Evolutionary conservation across 108 stramenopile species (phyloP).

Genomic region (Chaetoceros muelleri): DNA sequence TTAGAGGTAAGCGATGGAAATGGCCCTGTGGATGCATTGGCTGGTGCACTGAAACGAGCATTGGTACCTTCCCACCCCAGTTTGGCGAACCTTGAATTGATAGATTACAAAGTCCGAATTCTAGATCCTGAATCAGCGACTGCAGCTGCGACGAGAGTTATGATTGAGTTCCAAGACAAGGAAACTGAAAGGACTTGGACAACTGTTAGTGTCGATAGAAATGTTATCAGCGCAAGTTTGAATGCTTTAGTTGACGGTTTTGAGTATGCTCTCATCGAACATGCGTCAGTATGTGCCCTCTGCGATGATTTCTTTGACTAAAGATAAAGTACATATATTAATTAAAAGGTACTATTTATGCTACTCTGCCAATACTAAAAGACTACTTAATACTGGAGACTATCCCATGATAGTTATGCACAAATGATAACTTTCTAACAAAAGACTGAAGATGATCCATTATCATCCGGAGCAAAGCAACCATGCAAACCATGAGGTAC

Average conservation of each 20-base stretch:
- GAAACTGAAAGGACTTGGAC: constrained; percentile 58
- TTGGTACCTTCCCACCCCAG: constrained; percentile 68
- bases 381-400: no score
- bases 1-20: constrained; percentile 84
- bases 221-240: constrained; percentile 85
- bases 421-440: no score
- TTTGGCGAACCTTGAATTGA: constrained; percentile 53
- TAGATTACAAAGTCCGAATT: constrained; percentile 94
- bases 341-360: no score
- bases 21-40: constrained; percentile 90
- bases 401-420: no score
- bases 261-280: constrained; percentile 83
- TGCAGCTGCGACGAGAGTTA: constrained; percentile 78
- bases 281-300: constrained; percentile 25
- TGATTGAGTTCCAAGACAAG: constrained; percentile 69
- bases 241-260: constrained; percentile 90
- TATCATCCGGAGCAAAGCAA: constrained; percentile 28
- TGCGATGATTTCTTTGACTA: no score
- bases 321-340: no score
- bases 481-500: constrained; percentile 53
- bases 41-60: constrained; percentile 63
- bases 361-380: no score
- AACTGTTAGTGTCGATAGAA: constrained; percentile 89
- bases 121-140: constrained; percentile 83
- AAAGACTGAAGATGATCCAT: constrained; percentile 15